Conservation (phyloP, 305 asterid genomes). For the Solanum hybrid region DNA sequence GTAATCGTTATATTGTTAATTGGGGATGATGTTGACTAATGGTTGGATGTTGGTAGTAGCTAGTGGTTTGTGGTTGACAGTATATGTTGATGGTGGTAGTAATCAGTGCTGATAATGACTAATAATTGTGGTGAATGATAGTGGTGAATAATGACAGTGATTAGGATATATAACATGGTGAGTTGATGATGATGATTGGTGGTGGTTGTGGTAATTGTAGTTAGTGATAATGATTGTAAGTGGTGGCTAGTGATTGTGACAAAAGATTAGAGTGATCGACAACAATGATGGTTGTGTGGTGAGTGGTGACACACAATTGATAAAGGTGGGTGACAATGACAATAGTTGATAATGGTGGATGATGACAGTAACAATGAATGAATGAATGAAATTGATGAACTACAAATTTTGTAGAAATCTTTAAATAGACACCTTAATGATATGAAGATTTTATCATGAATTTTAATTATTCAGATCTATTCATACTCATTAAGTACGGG, state of each 20-base stretch:
- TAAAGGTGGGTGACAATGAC: neutral
- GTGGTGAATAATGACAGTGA: neutral
- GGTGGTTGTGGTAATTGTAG: neutral
- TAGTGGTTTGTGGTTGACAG: neutral
- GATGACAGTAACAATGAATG: neutral
- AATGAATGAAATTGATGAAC: neutral
- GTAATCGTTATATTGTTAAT: neutral
- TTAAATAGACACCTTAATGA: neutral
- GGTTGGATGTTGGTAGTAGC: neutral
- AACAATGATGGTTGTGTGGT: neutral
- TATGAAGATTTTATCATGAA: no score
- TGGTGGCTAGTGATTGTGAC: neutral
- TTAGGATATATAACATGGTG: neutral
- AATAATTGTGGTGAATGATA: neutral
- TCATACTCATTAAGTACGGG: neutral
- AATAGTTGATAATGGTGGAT: neutral
- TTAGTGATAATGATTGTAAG: neutral
- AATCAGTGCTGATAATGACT: neutral
- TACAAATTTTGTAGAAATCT: neutral
- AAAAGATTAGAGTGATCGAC: neutral
- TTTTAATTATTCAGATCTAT: neutral
- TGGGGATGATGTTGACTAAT: neutral
- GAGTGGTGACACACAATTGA: neutral
- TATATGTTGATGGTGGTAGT: neutral
- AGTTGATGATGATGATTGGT: neutral